phyloP scores from a whole-genome alignment of 345 rosid genomes.

The Salix caprea region DNA sequence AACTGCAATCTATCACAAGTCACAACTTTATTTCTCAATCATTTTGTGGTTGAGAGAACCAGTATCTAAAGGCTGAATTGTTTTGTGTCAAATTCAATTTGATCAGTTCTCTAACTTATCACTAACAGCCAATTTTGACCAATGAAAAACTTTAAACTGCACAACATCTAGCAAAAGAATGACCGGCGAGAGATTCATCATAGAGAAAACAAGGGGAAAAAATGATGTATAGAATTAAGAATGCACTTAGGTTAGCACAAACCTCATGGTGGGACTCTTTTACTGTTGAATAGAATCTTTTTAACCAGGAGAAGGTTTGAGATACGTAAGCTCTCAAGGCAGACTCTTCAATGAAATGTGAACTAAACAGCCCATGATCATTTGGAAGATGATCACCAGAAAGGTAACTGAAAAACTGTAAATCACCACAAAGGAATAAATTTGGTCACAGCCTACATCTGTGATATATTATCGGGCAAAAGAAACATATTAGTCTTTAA shows the following conservation, averaged over 20 bases:
- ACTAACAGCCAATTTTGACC: background rate
- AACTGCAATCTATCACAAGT: background rate
- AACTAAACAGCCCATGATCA: constrained; percentile 27
- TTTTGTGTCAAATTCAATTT: background rate
- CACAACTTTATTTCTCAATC: background rate
- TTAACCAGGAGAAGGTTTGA: constrained; percentile 33
- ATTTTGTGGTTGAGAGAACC: background rate
- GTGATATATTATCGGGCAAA: background rate
- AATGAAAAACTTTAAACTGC: background rate
- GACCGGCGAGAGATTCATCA: background rate
- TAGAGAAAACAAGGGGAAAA: background rate
- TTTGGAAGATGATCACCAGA: constrained; percentile 34
- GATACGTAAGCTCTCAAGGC: constrained; percentile 25
- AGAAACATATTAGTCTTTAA: background rate
- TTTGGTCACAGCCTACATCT: constrained; percentile 3
- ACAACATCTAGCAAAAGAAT: background rate
- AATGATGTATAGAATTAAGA: background rate
- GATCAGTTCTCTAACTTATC: background rate
- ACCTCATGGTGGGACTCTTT: constrained; percentile 79
- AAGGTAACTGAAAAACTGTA: constrained; percentile 38
- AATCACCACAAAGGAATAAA: constrained; percentile 14
- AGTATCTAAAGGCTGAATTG: background rate
- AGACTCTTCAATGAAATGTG: constrained; percentile 22
- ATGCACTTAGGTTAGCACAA: constrained; percentile 16
- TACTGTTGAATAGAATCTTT: constrained; percentile 35